Evolutionary conservation across 176 grass and related monocot species (phyloP), one percentile per base, ranked within the genome.

Genomic region (Coix lacrymajobi): DNA sequence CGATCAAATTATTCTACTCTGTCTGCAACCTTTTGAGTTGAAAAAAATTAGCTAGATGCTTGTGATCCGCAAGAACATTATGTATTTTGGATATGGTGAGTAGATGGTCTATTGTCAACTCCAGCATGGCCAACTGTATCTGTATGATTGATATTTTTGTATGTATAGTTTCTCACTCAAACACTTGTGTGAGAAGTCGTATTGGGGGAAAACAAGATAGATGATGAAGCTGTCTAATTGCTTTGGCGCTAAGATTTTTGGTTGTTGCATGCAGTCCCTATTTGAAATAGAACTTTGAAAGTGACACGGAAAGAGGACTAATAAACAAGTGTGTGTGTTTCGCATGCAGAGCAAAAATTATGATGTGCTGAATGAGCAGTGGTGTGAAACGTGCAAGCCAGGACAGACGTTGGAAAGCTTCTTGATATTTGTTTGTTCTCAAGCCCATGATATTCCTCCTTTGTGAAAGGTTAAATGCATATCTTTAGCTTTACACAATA

Each of bases 41-140:
- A 81, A 81, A 81, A 20, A 3, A 4, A 45, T 37, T 44, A 54
- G 7, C 10, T 33, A 44, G 31, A 77, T 65, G 10, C 4, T 63
- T 19, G 62, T 63, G 77, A 76, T 89, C 41, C 62, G 16, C 87
- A 32, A 63, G 69, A 60, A 75, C 40, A 69, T 33, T 80, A 15
- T 73, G 2, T 89, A 57, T 81, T 76, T 11, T 62, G 4, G 1
- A 52, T 26, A 54, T 29, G 32, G 1, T 48, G 52, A 48, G n/a
- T 20, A 77, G 52, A 76, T 22, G 83, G 8, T 85, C 51, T 71
- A 43, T 34, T 44, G 41, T 85, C 78, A 77, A 30, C 40, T 64
- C 22, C 20, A 43, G 14, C 54, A 85, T 30, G 14, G 71, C 77
- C 52, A 56, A 36, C 52, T 81, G 63, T 33, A 13, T 46, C 7